Percentiles rank a stretch among this genome's conserved stretches.
phyloP scores from a whole-genome alignment of 768 basidiomycete genomes.

The Mycena galopus region DNA sequence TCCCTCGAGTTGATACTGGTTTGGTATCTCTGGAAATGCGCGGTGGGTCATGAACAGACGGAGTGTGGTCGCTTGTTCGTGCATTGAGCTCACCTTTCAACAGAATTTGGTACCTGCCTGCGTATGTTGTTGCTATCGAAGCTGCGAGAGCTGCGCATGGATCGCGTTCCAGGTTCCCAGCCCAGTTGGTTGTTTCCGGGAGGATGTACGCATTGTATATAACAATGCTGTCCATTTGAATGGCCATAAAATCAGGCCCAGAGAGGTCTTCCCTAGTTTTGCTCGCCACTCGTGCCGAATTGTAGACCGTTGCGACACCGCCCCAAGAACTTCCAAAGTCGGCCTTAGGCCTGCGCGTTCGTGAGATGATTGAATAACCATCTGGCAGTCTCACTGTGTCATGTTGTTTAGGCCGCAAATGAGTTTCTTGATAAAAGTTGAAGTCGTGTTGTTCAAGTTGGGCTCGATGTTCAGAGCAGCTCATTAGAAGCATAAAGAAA shows the following conservation, averaged over 20 bases:
- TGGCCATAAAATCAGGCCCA: constrained; percentile 18
- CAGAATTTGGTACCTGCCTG: neutral
- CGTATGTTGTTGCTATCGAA: neutral
- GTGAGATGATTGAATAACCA: neutral
- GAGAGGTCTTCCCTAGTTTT: constrained; percentile 6
- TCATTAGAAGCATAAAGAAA: too few species aligned
- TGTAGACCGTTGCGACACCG: too few species aligned
- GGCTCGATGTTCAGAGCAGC: too few species aligned
- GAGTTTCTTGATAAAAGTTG: constrained; percentile 6
- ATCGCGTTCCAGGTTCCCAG: neutral
- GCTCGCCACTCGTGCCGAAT: neutral
- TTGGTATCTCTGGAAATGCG: too few species aligned
- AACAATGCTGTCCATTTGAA: neutral
- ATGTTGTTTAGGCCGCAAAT: constrained; percentile 15
- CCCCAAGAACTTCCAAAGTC: too few species aligned
- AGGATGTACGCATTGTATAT: neutral
- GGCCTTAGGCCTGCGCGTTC: too few species aligned
- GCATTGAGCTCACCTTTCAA: neutral
- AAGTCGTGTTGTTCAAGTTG: constrained; percentile 6
- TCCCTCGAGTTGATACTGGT: too few species aligned
- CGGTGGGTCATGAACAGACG: too few species aligned
- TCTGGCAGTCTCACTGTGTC: neutral
- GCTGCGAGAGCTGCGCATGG: neutral
- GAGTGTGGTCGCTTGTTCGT: neutral
- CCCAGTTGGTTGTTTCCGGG: neutral